These are phyloP conservation scores for Trametopsis cervina DNA, from an alignment of 768 basidiomycete genomes.

Conservation along the genomic window DNA sequence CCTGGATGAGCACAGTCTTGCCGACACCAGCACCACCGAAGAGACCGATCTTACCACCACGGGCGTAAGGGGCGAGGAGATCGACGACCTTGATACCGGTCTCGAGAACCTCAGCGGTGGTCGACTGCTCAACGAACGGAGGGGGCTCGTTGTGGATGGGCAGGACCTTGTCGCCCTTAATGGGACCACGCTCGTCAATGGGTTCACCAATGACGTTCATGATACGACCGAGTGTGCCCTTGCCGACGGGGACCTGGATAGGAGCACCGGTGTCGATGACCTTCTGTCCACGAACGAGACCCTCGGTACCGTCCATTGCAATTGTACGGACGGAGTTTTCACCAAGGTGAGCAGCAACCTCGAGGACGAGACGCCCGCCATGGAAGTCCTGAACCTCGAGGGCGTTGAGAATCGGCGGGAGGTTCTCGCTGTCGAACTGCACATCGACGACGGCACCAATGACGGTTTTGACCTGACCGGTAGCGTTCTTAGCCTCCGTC, in stretches of 20 bases:
- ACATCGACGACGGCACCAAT: slow-evolving; percentile 99
- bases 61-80: slow-evolving; percentile 97
- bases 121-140: slow-evolving; percentile 96
- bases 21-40: slow-evolving; percentile 99
- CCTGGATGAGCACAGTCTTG: slow-evolving; percentile 99
- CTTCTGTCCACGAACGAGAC: slow-evolving; percentile 98
- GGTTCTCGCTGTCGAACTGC: slow-evolving; percentile 91
- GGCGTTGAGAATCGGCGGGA: slow-evolving; percentile 97
- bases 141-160: slow-evolving; percentile 99
- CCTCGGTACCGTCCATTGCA: slow-evolving; percentile 99
- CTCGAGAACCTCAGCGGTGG: slow-evolving; percentile 97
- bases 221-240: slow-evolving; percentile 93
- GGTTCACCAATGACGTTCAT: slow-evolving; percentile 99
- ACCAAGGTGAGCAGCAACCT: slow-evolving; percentile 97
- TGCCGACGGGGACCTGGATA: slow-evolving; percentile 95
- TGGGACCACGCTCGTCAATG: slow-evolving; percentile 99
- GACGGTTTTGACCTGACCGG: slow-evolving; percentile 92
- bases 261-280: slow-evolving; percentile 96
- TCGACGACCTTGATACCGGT: slow-evolving; percentile 99
- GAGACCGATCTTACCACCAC: slow-evolving; percentile 99
- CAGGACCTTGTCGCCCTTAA: slow-evolving; percentile 86
- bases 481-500: slow-evolving; percentile 70
- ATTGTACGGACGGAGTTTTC: slow-evolving; percentile 99
- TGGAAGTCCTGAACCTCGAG: slow-evolving; percentile 94
- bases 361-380: slow-evolving; percentile 96